A percentile compares a stretch with the other conserved stretches of the same genome.
Evolutionary conservation across 164 flowering plant genomes (phyloP).

Genomic region (Echeveria elegans): DNA sequence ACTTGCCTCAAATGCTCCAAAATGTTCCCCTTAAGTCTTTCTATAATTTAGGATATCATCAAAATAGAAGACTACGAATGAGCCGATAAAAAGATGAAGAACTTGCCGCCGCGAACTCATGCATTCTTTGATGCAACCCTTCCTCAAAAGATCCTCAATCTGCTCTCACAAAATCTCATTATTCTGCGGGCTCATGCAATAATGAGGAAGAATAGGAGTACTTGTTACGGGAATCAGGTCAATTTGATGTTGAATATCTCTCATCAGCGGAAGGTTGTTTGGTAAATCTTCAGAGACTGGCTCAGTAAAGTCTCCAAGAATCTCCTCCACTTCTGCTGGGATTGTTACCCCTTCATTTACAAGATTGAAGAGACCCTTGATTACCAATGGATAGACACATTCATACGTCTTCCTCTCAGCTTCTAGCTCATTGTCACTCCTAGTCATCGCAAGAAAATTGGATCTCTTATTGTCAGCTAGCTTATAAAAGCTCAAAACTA

Average conservation of each 20-base stretch:
- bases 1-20: constrained; percentile 7
- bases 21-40: background rate
- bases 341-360: background rate
- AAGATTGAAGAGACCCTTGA: background rate
- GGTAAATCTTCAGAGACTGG: background rate
- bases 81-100: background rate
- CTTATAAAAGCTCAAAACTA: background rate
- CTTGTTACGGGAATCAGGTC: background rate
- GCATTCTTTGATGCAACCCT: background rate
- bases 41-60: background rate
- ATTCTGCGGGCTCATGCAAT: background rate
- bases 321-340: background rate
- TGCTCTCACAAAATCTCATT: background rate
- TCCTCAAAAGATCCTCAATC: background rate
- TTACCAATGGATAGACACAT: background rate
- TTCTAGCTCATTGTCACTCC: background rate
- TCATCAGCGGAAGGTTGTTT: background rate
- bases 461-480: background rate
- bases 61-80: background rate
- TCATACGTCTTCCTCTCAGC: background rate
- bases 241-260: background rate
- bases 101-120: background rate
- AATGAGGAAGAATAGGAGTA: background rate
- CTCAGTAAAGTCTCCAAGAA: background rate
- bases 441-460: background rate